Base-by-base conservation (phyloP, 805 yeast species). In the Saturnispora sekii region DNA sequence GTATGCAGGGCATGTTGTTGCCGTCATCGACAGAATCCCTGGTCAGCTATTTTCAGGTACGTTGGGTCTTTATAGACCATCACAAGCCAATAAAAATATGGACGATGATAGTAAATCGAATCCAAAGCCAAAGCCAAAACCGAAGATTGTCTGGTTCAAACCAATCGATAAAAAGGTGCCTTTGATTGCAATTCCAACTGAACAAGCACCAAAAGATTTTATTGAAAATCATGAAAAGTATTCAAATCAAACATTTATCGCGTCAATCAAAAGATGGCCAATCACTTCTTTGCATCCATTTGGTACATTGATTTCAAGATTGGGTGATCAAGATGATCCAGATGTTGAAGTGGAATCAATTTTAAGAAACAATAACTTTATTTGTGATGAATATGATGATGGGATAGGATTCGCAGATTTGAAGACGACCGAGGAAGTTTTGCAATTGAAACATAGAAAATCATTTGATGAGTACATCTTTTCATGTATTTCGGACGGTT, bases 111-210 rank as follows among this genome's bases (percentile, higher is more conserved):
- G 33, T 21, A 31, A 46, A 12, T 43, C 41, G 12, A 43, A 48
- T 5, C 36, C 34, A n/a, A 51, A 45, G 15, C 40, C 45, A 3
- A 49, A 50, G 11, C 56, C 53, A 40, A 76, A 77, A 36, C 98
- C 98, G 31, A 93, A 93, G 61, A 93, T 93, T 69, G 97, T 93
- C 31, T 93, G 98, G 98, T 93, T 93, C 64, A 93, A 93, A 61
- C 98, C 98, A 33, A 89, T 96, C 1, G 98, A 93, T 62, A 93
- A 93, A 66, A 86, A 95, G 51, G 98, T 93, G 16, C 98, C 98
- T 5, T 72, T 93, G 51, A 89, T 93, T 68, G 98, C 98, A 12
- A 93, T 93, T 51, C 98, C 98, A 34, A 93, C 97, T 1, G 98
- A 93, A 57, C 96, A 93, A 63, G 98, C 96, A 0, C 98, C 98